phyloP scores from a whole-genome alignment of 176 grass and related monocot genomes.

The Oryza meridionalis region DNA sequence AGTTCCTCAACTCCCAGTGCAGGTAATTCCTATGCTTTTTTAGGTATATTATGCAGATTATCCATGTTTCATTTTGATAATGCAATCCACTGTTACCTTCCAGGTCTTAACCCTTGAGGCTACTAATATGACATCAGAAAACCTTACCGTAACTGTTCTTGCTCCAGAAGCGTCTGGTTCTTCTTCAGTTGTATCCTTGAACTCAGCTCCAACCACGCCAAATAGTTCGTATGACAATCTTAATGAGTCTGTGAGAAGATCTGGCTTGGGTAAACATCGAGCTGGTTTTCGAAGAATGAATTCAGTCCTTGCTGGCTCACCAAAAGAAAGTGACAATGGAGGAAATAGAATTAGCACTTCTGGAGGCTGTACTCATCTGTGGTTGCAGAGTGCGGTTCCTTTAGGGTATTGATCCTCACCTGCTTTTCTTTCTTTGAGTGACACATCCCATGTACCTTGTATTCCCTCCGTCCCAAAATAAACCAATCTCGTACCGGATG shows the following conservation, averaged over 20 bases:
- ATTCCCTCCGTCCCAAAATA: too few relatives aligned
- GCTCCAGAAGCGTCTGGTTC: conserved; percentile 83
- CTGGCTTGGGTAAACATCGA: conserved; percentile 45
- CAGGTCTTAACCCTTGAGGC: conserved; percentile 98
- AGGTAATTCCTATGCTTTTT: conserved; percentile 58
- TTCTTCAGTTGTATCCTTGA: conserved; percentile 86
- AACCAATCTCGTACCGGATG: too few relatives aligned
- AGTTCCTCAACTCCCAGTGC: conserved; percentile 81
- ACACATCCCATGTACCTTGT: neutral
- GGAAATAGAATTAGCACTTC: conserved; percentile 53
- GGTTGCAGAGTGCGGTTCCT: conserved; percentile 93
- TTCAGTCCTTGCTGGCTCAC: conserved; percentile 48
- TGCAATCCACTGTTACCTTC: conserved; percentile 23
- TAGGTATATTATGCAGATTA: neutral
- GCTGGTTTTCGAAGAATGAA: conserved; percentile 49
- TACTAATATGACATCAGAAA: conserved; percentile 90
- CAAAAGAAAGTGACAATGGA: conserved; percentile 59
- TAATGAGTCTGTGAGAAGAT: conserved; percentile 52
- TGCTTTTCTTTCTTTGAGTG: neutral
- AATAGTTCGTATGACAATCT: conserved; percentile 51
- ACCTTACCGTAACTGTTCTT: conserved; percentile 94
- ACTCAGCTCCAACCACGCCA: conserved; percentile 72
- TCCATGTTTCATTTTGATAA: conserved; percentile 24
- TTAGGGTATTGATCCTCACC: conserved; percentile 67
- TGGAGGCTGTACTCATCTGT: conserved; percentile 86